Percentiles rank a stretch among this genome's conserved stretches.
Evolutionary conservation across 164 flowering plant species (phyloP).

Genomic region (Vitis cinerea): DNA sequence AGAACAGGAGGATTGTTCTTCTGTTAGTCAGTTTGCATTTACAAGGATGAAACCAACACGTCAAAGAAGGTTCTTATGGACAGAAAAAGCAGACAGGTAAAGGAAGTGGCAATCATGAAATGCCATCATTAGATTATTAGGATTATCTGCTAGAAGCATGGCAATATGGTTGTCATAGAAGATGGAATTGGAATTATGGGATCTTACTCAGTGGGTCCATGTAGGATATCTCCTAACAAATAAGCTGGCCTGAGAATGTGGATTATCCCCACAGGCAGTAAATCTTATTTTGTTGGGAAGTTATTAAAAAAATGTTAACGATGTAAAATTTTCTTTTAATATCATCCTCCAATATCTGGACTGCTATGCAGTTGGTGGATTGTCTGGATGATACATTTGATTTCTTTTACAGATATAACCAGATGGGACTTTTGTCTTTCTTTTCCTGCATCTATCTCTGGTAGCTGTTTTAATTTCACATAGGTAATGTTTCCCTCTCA

Average conservation of each 20-base stretch:
- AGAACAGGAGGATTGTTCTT: conserved; percentile 32
- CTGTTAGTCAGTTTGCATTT: conserved; percentile 30
- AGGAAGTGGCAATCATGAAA: background rate
- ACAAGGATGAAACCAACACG: conserved; percentile 44
- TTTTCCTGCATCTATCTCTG: background rate
- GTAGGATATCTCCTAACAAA: no score
- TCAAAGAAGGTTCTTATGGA: conserved; percentile 61
- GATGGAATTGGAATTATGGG: no score
- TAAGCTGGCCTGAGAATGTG: no score
- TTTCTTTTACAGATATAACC: background rate
- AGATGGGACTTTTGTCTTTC: background rate
- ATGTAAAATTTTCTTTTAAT: background rate
- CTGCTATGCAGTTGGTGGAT: background rate
- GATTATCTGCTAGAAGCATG: background rate
- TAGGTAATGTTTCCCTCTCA: conserved; percentile 12
- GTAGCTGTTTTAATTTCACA: background rate
- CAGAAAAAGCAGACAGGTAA: conserved; percentile 80
- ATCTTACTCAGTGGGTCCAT: no score
- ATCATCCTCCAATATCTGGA: background rate
- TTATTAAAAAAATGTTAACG: background rate
- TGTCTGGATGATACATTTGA: background rate
- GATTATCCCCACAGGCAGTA: no score
- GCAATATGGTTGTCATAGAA: no score
- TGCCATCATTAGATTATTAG: background rate
- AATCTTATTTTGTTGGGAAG: background rate